Evolutionary conservation across 1,284 basidiomycete genomes (phyloP).

Genomic region (Cystobasidium slooffiae): DNA sequence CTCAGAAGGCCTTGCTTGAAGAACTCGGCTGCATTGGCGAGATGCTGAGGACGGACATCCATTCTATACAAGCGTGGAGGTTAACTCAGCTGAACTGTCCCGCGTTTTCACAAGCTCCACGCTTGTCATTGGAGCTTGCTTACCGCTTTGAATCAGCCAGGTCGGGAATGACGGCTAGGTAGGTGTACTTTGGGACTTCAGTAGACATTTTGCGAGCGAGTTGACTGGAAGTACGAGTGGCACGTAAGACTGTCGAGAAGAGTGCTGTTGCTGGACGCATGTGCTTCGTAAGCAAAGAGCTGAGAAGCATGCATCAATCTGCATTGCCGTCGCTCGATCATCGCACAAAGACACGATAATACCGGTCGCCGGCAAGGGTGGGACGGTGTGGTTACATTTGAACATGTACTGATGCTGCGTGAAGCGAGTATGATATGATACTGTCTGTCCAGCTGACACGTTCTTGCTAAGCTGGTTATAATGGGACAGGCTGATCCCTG

Average conservation of each 20-base stretch:
- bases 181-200: constrained; percentile 29
- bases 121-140: background rate
- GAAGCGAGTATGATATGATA: too few relatives aligned
- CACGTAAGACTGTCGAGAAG: background rate
- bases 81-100: background rate
- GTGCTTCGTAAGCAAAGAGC: background rate
- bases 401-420: too few relatives aligned
- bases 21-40: constrained; percentile 31
- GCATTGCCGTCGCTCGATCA: too few relatives aligned
- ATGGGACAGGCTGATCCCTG: too few relatives aligned
- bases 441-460: too few relatives aligned
- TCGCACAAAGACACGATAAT: too few relatives aligned
- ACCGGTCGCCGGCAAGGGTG: too few relatives aligned
- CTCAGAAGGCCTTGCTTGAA: constrained; percentile 14
- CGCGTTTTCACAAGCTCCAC: background rate
- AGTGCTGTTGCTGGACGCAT: background rate
- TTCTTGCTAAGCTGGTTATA: too few relatives aligned
- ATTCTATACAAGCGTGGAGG: constrained; percentile 7
- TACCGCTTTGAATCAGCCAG: constrained; percentile 22
- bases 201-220: background rate
- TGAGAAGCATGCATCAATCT: too few relatives aligned
- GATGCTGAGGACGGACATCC: constrained; percentile 31
- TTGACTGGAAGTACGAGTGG: background rate
- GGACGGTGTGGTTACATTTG: too few relatives aligned
- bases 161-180: constrained; percentile 24